phyloP scores from a whole-genome alignment of 2,329 filamentous ascomycete genomes.

The Nemania sp. region DNA sequence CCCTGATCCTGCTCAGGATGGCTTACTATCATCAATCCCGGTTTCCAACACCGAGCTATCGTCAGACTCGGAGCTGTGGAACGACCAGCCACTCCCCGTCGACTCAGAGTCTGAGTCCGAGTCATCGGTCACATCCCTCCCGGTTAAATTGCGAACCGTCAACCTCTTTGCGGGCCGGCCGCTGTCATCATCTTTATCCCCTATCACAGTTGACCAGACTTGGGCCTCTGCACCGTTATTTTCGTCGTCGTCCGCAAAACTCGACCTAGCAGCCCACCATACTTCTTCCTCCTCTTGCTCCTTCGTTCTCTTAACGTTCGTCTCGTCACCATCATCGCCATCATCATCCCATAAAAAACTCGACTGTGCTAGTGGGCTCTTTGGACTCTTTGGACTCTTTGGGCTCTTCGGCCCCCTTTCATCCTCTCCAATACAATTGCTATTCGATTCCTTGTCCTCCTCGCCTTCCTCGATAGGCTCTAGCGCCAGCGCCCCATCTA shows the following conservation, averaged over 20 bases:
- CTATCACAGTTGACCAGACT: background rate
- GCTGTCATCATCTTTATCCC: background rate
- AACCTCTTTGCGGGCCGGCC: conserved; percentile 12
- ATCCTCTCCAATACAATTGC: conserved; percentile 21
- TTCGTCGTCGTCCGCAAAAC: background rate
- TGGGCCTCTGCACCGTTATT: background rate
- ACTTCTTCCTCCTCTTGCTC: conserved; percentile 26
- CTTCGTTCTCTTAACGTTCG: background rate
- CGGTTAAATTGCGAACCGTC: conserved; percentile 37
- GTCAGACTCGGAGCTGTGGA: conserved; percentile 22
- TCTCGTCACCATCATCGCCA: conserved; percentile 29
- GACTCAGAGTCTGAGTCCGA: conserved; percentile 39
- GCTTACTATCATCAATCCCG: background rate
- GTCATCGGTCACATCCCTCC: conserved; percentile 27
- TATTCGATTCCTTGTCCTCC: background rate
- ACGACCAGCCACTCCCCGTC: conserved; percentile 28
- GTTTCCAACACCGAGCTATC: conserved; percentile 7
- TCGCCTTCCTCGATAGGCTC: conserved; percentile 11
- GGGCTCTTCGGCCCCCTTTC: conserved; percentile 23
- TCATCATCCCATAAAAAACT: conserved; percentile 41
- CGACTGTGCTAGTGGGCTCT: conserved; percentile 34
- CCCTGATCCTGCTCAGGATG: background rate
- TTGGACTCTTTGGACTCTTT: background rate
- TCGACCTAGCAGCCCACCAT: conserved; percentile 32
- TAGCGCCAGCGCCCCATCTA: conserved; percentile 35